Evolutionary conservation across 2,329 filamentous ascomycete species (phyloP).

Genomic region (Colletotrichum paranaense): DNA sequence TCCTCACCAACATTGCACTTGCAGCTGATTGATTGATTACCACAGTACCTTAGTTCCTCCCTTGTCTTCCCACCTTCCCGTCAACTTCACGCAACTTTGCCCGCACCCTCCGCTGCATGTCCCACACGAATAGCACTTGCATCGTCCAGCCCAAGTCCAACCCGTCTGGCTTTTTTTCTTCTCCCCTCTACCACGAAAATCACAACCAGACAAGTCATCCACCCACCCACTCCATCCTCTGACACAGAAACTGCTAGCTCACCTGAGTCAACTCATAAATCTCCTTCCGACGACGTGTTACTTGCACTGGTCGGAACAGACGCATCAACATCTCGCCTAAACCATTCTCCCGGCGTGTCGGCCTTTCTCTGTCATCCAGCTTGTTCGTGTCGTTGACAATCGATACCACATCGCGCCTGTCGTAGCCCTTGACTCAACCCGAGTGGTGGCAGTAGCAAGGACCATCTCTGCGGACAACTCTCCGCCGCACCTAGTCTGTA

Average conservation of each 20-base stretch:
- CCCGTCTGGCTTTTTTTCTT: background rate
- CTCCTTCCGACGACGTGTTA: background rate
- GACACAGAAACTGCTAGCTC: constrained; percentile 9
- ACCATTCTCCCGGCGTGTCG: background rate
- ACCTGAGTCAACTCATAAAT: constrained; percentile 20
- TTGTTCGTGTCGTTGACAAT: background rate
- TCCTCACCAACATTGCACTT: background rate
- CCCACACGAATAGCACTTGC: background rate
- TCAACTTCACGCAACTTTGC: background rate
- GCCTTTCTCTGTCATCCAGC: background rate
- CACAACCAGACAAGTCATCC: background rate
- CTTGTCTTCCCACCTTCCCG: background rate
- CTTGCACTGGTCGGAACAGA: background rate
- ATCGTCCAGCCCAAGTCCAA: background rate
- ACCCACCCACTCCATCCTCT: background rate
- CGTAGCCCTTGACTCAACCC: constrained; percentile 4
- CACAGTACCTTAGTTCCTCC: background rate
- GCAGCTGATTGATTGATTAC: background rate
- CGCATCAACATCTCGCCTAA: background rate
- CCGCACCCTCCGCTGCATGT: background rate
- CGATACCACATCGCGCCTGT: background rate
- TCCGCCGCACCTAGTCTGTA: background rate
- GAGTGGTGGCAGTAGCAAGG: constrained; percentile 6
- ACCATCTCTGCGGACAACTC: constrained; percentile 10
- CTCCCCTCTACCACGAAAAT: background rate